Evolutionary conservation across 2,329 filamentous ascomycete species (phyloP), one percentile per base, ranked within the genome.

Genomic region (Talaromyces sp.): DNA sequence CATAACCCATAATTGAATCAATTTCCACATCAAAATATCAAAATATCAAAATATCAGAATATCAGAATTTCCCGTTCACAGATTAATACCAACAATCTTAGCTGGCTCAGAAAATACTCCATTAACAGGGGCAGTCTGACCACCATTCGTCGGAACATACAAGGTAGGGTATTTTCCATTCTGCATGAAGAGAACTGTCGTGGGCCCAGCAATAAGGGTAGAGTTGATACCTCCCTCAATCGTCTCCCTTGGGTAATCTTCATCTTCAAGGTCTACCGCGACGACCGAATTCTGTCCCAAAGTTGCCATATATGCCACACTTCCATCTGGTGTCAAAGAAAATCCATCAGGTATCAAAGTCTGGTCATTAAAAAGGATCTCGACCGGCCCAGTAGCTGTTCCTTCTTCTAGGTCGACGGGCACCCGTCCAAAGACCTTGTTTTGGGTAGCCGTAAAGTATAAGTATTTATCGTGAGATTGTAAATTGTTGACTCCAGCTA

Each of bases 381-480:
- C 62, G 14, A 63, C 59, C 14, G 62, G 34, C 5, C 66, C 65
- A 52, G 58, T 42, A 16, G 65, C 65, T n/a, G 54, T 57, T 9
- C 64, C 64, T 40, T 64, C 61, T 34, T 56, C 56, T 18, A 57
- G 55, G 27, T 65, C 61, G 31, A 68, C 61, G 10, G 57, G 61
- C 34, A 67, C 62, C n/a, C 66, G 66, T 34, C 66, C 65, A 56
- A 67, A 68, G 27, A 65, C 33, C 16, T 61, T 61, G 23, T 65
- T 58, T 7, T 63, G 61, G 3, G 47, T 66, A 18, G 65, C 65
- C 28, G 57, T 61, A 53, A 67, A 68, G 60, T 67, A 68, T 27
- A 67, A 42, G 51, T 67, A 59, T 14, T 60, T 34, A 2, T 62
- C 23, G 28, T 56, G 50, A 31, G 64, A 51, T 16, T 52, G 63